Percentiles rank a stretch among this genome's conserved stretches.
phyloP scores from a whole-genome alignment of 2,329 filamentous ascomycete genomes.

The Graphilbum ipis-grandicollis region DNA sequence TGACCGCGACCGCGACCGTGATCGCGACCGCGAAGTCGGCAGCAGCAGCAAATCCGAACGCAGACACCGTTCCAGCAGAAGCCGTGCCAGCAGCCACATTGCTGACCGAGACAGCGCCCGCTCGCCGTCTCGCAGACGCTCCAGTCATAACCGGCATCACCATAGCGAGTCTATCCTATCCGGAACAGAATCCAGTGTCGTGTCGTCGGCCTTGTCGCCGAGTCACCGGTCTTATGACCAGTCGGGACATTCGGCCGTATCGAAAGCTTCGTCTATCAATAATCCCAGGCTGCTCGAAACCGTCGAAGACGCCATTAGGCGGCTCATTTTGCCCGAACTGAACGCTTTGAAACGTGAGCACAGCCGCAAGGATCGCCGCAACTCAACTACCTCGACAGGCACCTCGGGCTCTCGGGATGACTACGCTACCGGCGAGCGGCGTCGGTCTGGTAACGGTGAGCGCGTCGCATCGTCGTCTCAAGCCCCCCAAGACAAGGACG shows the following conservation, averaged over 20 bases:
- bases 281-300: conserved; percentile 83
- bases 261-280: conserved; percentile 57
- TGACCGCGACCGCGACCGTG: conserved; percentile 14
- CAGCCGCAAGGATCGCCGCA: conserved; percentile 54
- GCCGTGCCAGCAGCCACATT: conserved; percentile 26
- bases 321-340: conserved; percentile 78
- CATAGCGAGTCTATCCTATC: conserved; percentile 36
- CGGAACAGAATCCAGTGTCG: conserved; percentile 32
- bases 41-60: conserved; percentile 32
- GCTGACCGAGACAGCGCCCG: conserved; percentile 31
- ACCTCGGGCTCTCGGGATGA: conserved; percentile 38
- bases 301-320: conserved; percentile 81
- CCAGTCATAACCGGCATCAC: conserved; percentile 30
- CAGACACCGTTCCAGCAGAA: conserved; percentile 29
- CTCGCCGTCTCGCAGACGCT: conserved; percentile 27
- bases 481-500: conserved; percentile 2
- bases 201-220: conserved; percentile 34
- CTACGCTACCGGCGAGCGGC: conserved; percentile 34
- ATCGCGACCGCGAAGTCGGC: conserved; percentile 13
- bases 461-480: conserved; percentile 18
- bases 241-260: conserved; percentile 31
- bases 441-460: conserved; percentile 40
- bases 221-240: conserved; percentile 39
- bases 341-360: conserved; percentile 83
- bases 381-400: conserved; percentile 41